These are phyloP conservation scores for Aspergillus taichungensis DNA, from an alignment of 495 filamentous ascomycete genomes.

Conservation along the genomic window DNA sequence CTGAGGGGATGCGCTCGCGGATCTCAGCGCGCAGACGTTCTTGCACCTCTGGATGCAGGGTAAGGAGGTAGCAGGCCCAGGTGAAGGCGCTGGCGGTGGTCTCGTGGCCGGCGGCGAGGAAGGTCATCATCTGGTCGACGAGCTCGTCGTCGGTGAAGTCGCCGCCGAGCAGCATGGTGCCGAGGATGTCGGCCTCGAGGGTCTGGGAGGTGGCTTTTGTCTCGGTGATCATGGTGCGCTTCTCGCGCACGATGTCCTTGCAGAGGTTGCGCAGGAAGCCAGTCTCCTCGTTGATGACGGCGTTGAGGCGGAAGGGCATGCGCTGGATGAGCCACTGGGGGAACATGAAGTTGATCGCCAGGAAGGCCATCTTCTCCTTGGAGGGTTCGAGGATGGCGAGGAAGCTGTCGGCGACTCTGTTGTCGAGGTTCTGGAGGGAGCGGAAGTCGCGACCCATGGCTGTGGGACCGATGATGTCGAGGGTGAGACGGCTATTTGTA, in stretches of 20 bases:
- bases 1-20: constrained; percentile 29
- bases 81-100: constrained; percentile 46
- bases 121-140: constrained; percentile 48
- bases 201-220: constrained; percentile 48
- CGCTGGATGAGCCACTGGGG: constrained; percentile 38
- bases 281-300: constrained; percentile 47
- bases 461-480: constrained; percentile 80
- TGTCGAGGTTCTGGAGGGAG: constrained; percentile 54
- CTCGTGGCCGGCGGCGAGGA: constrained; percentile 47
- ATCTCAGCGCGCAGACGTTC: constrained; percentile 39
- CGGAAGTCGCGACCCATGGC: constrained; percentile 76
- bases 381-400: constrained; percentile 43
- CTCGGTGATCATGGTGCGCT: constrained; percentile 42
- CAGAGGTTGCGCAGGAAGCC: constrained; percentile 53
- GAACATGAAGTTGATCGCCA: constrained; percentile 38
- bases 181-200: constrained; percentile 64
- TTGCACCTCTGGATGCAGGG: constrained; percentile 39
- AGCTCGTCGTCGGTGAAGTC: constrained; percentile 46
- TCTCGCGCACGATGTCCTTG: constrained; percentile 56
- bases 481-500: constrained; percentile 50
- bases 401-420: constrained; percentile 61
- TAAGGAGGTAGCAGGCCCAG: constrained; percentile 44
- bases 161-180: constrained; percentile 40
- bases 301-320: constrained; percentile 62
- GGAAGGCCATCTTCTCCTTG: constrained; percentile 37